Evolutionary conservation across 495 filamentous ascomycete species (phyloP).

Genomic region (Hyphodiscus hymeniophilus): DNA sequence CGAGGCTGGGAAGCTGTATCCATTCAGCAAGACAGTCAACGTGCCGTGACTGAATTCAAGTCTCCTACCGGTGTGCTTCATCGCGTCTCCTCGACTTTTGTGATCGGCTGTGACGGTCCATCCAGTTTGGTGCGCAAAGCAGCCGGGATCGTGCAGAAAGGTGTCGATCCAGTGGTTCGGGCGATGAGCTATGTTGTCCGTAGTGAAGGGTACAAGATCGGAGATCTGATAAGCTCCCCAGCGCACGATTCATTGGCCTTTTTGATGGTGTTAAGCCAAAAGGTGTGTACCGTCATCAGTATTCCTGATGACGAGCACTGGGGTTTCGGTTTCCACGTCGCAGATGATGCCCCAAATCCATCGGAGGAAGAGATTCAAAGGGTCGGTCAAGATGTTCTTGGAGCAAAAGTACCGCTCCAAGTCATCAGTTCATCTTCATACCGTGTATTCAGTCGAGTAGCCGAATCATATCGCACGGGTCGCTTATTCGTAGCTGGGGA

Average conservation of each 20-base stretch:
- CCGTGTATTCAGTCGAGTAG: constrained; percentile 17
- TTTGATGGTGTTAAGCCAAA: too few relatives aligned
- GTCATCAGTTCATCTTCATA: constrained; percentile 20
- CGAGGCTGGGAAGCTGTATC: too few relatives aligned
- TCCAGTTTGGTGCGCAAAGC: constrained; percentile 2
- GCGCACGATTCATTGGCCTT: too few relatives aligned
- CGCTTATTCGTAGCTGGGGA: constrained; percentile 48
- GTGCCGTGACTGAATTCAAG: too few relatives aligned
- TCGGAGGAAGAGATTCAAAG: constrained; percentile 20
- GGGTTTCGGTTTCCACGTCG: constrained; percentile 22
- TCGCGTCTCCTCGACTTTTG: not conserved
- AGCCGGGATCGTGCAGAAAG: not conserved
- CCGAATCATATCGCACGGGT: too few relatives aligned
- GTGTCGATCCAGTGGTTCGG: constrained; percentile 2
- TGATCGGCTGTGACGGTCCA: not conserved
- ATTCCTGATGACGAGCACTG: constrained; percentile 28
- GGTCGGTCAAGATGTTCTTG: constrained; percentile 26
- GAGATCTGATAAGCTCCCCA: constrained; percentile 18
- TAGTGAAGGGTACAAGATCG: constrained; percentile 29
- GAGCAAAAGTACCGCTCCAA: constrained; percentile 20
- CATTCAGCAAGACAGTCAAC: too few relatives aligned
- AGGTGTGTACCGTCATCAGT: too few relatives aligned
- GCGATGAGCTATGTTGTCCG: constrained; percentile 15
- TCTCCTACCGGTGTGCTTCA: too few relatives aligned
- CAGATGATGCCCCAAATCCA: constrained; percentile 1